Base-by-base conservation (phyloP, 75 land plant species). In the Picea glauca region DNA sequence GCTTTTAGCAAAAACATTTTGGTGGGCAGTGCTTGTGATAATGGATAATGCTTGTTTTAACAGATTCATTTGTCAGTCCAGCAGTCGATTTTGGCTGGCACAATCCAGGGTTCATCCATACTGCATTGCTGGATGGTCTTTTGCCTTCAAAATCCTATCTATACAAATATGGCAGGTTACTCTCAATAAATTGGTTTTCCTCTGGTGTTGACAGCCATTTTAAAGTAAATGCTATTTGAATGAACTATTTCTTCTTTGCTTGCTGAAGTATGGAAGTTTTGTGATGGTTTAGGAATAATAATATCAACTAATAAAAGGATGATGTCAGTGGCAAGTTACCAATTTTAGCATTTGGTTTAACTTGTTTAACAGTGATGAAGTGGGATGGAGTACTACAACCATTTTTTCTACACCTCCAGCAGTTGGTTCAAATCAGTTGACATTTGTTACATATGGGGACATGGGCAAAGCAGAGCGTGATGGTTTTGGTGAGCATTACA, bases 381-480 rank as follows among this genome's bases (percentile, higher is more conserved):
- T 75, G 14, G 88, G 88, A 73, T 87, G 80, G 87, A 85, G 78
- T 58, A 32, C 57, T 56, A 33, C n/a, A 62, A 61, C 38, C 13
- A 62, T n/a, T 35, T 82, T 87, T 46, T 64, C 30, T 70, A 87
- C 78, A 6, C 87, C 84, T n/a, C 88, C 87, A 21, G 87, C 83
- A 15, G 75, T 38, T 1, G 88, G 88, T 3, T 74, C 80, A 18
- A 43, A 40, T 23, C 30, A 85, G 20, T 35, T 85, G 12, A 81
- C 56, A 9, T 74, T 78, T 74, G 78, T 85, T 59, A 75, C 86
- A 26, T 87, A 63, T 76, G 88, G 88, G 13, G 88, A 87, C 65
- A 87, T 87, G 88, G 88, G 88, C 8, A 85, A 87, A 58, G 88
- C 83, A 32, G 80, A 87, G 74, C 87, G 83, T 35, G 87, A 87